Evolutionary conservation across 441 rosid species (phyloP), one percentile per base, ranked within the genome.

Genomic region (Gossypium davidsonii): DNA sequence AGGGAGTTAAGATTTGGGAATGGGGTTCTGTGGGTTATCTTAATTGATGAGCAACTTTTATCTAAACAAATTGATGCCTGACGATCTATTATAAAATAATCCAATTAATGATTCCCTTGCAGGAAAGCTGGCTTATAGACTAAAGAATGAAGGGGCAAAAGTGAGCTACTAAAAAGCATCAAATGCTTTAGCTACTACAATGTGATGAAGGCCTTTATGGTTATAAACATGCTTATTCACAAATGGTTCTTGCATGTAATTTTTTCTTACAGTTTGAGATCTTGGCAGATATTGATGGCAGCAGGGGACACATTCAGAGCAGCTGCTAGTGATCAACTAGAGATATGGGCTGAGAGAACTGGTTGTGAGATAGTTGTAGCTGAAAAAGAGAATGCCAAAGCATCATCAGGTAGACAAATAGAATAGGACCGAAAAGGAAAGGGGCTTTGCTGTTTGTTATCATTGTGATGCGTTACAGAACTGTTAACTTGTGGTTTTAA

Each of bases 231-330:
- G 23, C 37, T n/a, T 26, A 42, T 21, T 58, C 56, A 25, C 60
- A 61, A 44, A 26, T 49, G 61, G 67, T 17, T 46, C 34, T 46
- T 48, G 57, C 46, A 15, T 66, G 1, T 42, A 5, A 2, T 42
- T 23, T 25, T 65, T 52, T n/a, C 70, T 85, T 52, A 67, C 76
- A 68, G 26, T 58, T 73, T 77, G 79, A 71, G 78, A 78, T 64
- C 75, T 67, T 83, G 67, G 65, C 81, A 90, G 97, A 81, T 90
- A 80, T 78, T 92, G 74, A 79, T 90, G 86, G 97, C 97, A 21
- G 97, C 97, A 65, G 97, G 97, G 11, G 97, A 92, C 82, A 92
- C 98, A 58, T 92, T 89, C 80, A 88, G 97, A 79, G 94, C 97
- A 72, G 97, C 97, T 80, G 89, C 94, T 55, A 90, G 90, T 74